These are phyloP conservation scores for Leishmania lainsoni DNA, from an alignment of 208 protist genomes.

Conservation along the genomic window DNA sequence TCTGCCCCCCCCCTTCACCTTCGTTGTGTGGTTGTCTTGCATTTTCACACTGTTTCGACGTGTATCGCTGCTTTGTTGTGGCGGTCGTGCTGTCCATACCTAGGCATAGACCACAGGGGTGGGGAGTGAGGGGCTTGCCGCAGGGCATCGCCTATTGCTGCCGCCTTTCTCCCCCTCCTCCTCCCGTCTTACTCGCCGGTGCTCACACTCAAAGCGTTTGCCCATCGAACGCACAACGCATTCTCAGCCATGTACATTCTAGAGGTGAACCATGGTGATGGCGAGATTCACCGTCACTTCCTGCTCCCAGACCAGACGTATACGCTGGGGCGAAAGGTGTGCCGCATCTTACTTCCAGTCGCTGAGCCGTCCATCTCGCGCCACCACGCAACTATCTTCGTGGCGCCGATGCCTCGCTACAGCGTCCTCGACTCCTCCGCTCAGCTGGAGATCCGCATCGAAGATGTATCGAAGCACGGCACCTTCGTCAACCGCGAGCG, in stretches of 20 bases:
- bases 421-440: slow-evolving; percentile 38
- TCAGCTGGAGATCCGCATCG: slow-evolving; percentile 40
- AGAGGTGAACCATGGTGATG: slow-evolving; percentile 67
- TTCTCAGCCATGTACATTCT: slow-evolving; percentile 53
- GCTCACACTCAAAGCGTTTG: background rate
- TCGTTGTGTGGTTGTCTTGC: too few species aligned
- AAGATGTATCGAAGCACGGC: slow-evolving; percentile 75
- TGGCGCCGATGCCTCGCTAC: slow-evolving; percentile 35
- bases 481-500: slow-evolving; percentile 72
- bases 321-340: slow-evolving; percentile 73
- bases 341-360: slow-evolving; percentile 54
- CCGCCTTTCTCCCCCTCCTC: too few species aligned
- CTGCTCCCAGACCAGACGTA: slow-evolving; percentile 62
- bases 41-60: too few species aligned
- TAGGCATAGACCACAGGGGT: too few species aligned
- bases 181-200: background rate
- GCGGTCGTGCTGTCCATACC: too few species aligned
- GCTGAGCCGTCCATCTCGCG: slow-evolving; percentile 79
- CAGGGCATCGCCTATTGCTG: background rate
- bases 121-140: too few species aligned
- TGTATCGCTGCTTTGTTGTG: too few species aligned
- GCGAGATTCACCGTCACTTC: slow-evolving; percentile 66
- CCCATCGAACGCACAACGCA: background rate
- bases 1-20: too few species aligned
- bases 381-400: slow-evolving; percentile 65